A percentile compares a stretch with the other conserved stretches of the same genome.
Evolutionary conservation across 495 filamentous ascomycete genomes (phyloP).

Genomic region (Sporormia fimetaria): DNA sequence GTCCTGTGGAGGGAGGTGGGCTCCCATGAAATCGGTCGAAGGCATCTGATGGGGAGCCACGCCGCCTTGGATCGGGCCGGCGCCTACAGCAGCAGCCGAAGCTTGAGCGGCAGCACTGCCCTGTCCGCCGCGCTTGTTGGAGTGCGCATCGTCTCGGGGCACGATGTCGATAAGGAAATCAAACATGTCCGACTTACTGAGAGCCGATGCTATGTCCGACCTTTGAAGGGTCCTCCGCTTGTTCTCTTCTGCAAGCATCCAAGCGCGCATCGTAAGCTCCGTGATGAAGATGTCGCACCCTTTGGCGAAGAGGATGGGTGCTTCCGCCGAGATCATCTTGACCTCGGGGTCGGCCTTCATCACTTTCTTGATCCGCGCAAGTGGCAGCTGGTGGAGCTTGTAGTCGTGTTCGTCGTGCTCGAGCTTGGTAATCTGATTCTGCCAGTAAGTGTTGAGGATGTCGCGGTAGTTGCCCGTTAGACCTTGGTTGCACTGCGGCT

Average conservation of each 20-base stretch:
- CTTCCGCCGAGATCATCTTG: conserved; percentile 99
- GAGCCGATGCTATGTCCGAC: conserved; percentile 87
- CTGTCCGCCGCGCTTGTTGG: conserved; percentile 60
- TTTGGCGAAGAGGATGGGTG: conserved; percentile 95
- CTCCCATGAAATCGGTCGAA: conserved; percentile 51
- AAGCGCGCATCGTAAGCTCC: conserved; percentile 97
- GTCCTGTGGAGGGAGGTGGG: conserved; percentile 33
- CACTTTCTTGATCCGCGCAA: conserved; percentile 97
- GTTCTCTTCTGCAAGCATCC: conserved; percentile 99
- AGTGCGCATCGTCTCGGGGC: conserved; percentile 73
- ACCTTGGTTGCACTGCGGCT: conserved; percentile 76
- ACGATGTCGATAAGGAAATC: conserved; percentile 99
- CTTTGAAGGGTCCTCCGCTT: conserved; percentile 91
- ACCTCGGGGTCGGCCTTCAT: conserved; percentile 99
- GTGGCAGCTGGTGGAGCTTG: conserved; percentile 88
- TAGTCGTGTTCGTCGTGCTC: conserved; percentile 95
- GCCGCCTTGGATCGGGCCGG: conserved; percentile 34
- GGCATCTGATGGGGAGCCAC: conserved; percentile 59
- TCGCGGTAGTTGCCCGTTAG: conserved; percentile 87
- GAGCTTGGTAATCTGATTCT: conserved; percentile 88
- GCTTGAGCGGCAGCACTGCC: conserved; percentile 42
- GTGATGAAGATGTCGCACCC: conserved; percentile 99
- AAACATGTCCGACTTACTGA: conserved; percentile 98
- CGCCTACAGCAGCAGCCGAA: conserved; percentile 32
- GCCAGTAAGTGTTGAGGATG: conserved; percentile 97